These are phyloP conservation scores for Magnolia kwangsiensis DNA, from an alignment of 164 flowering plant species.

Conservation along the genomic window DNA sequence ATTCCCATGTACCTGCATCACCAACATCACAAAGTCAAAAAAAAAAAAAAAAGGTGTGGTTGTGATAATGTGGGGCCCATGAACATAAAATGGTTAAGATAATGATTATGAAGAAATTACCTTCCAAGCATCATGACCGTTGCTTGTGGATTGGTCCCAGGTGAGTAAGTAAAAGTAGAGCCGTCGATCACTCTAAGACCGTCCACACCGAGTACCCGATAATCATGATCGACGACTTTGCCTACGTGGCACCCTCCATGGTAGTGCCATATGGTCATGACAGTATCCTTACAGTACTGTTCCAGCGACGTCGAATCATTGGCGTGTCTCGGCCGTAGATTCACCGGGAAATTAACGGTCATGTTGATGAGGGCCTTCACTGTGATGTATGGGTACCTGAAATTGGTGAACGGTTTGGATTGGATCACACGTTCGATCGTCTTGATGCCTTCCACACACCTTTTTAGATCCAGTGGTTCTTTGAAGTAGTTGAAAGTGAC, in stretches of 20 bases:
- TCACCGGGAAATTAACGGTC: slow-evolving; percentile 40
- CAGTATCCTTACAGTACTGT: slow-evolving; percentile 77
- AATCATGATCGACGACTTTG: slow-evolving; percentile 32
- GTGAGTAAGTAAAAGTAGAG: slow-evolving; percentile 57
- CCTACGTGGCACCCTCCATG: slow-evolving; percentile 89
- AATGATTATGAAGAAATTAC: slow-evolving; percentile 26
- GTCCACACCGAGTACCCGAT: slow-evolving; percentile 22
- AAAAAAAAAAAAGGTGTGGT: not conserved
- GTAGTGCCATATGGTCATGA: slow-evolving; percentile 87
- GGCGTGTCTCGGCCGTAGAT: slow-evolving; percentile 42
- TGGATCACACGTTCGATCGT: slow-evolving; percentile 38
- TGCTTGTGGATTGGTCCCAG: slow-evolving; percentile 93
- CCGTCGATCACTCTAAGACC: slow-evolving; percentile 63
- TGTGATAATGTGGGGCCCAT: too few species aligned
- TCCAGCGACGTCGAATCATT: slow-evolving; percentile 38
- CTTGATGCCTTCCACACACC: slow-evolving; percentile 56
- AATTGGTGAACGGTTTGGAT: slow-evolving; percentile 40
- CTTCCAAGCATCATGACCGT: slow-evolving; percentile 97
- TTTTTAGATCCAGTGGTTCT: slow-evolving; percentile 13
- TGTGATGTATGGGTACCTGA: slow-evolving; percentile 26
- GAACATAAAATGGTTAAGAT: not conserved
- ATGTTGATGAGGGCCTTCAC: slow-evolving; percentile 28
- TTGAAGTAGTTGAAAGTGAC: slow-evolving; percentile 32
- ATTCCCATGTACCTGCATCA: slow-evolving; percentile 17
- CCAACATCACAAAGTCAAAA: not conserved